These are phyloP conservation scores for Margaritispora aquatica DNA, from an alignment of 495 filamentous ascomycete species.

Conservation along the genomic window DNA sequence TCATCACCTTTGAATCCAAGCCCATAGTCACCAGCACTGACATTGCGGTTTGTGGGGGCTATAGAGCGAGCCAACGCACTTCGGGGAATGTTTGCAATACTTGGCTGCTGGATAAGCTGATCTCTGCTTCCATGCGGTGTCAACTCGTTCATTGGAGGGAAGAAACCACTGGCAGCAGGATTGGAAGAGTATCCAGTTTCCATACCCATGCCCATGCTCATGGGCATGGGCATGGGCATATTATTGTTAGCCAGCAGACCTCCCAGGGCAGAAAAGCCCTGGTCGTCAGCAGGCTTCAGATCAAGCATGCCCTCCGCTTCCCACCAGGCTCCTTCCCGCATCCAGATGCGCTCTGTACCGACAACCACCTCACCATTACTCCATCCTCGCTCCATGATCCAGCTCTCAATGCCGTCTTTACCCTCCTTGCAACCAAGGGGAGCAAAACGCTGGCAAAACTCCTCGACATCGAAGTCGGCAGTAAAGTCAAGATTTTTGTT, in stretches of 20 bases:
- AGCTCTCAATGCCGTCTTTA: slow-evolving; percentile 88
- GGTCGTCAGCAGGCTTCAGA: slow-evolving; percentile 57
- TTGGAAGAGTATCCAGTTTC: slow-evolving; percentile 57
- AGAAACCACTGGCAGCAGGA: slow-evolving; percentile 61
- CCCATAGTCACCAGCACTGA: slow-evolving; percentile 73
- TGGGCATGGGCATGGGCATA: no score
- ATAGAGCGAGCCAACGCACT: slow-evolving; percentile 55
- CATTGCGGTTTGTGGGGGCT: slow-evolving; percentile 65
- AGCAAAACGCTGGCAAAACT: slow-evolving; percentile 78
- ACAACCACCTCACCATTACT: slow-evolving; percentile 95
- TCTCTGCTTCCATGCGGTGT: slow-evolving; percentile 63
- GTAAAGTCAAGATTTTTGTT: slow-evolving; percentile 95
- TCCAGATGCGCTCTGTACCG: slow-evolving; percentile 88
- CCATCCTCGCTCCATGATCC: slow-evolving; percentile 94
- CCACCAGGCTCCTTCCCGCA: slow-evolving; percentile 93
- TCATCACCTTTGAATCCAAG: slow-evolving; percentile 81
- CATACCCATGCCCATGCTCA: slow-evolving; percentile 34
- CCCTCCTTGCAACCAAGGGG: slow-evolving; percentile 85
- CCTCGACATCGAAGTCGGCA: slow-evolving; percentile 89
- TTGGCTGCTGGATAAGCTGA: slow-evolving; percentile 57
- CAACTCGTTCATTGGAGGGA: slow-evolving; percentile 53
- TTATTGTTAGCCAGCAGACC: slow-evolving; percentile 30
- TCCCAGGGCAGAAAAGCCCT: slow-evolving; percentile 43
- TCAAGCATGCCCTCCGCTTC: slow-evolving; percentile 97
- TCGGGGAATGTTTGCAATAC: slow-evolving; percentile 49